phyloP scores from a whole-genome alignment of 768 basidiomycete species.

The Lactarius quietus region DNA sequence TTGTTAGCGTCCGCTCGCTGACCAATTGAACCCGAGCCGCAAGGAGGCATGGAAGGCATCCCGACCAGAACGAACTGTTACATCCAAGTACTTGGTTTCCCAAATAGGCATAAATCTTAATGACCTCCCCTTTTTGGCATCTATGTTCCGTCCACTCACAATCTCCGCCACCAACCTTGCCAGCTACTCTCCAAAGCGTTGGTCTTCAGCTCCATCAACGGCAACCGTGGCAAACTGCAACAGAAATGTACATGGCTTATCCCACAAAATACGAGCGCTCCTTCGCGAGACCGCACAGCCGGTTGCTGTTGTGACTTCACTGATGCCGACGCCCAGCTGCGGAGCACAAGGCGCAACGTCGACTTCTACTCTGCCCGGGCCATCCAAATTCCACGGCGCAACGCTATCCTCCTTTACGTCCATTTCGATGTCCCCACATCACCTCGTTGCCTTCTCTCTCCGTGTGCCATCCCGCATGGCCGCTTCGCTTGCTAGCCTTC shows the following conservation, averaged over 20 bases:
- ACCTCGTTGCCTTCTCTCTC: constrained; percentile 85
- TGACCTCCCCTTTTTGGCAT: background rate
- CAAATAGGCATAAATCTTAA: background rate
- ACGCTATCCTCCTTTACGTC: constrained; percentile 93
- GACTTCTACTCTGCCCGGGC: background rate
- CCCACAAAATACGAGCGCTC: constrained; percentile 45
- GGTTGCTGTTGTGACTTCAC: constrained; percentile 79
- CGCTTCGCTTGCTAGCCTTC: constrained; percentile 41
- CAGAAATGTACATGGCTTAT: constrained; percentile 3
- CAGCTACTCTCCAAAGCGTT: background rate
- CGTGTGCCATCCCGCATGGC: constrained; percentile 91
- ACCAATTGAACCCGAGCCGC: background rate
- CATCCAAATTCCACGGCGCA: constrained; percentile 68
- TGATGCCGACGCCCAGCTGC: constrained; percentile 40
- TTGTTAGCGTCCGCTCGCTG: background rate
- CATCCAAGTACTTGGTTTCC: no score
- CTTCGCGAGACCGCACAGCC: constrained; percentile 80
- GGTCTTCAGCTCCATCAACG: background rate
- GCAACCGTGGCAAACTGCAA: background rate
- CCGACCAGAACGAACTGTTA: no score
- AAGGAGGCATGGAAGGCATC: background rate
- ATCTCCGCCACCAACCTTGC: background rate
- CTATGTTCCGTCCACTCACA: background rate
- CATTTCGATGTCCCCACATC: constrained; percentile 83
- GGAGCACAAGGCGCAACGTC: background rate